Conservation (phyloP, 495 filamentous ascomycete species). For the Thermothielavioides terrestris region DNA sequence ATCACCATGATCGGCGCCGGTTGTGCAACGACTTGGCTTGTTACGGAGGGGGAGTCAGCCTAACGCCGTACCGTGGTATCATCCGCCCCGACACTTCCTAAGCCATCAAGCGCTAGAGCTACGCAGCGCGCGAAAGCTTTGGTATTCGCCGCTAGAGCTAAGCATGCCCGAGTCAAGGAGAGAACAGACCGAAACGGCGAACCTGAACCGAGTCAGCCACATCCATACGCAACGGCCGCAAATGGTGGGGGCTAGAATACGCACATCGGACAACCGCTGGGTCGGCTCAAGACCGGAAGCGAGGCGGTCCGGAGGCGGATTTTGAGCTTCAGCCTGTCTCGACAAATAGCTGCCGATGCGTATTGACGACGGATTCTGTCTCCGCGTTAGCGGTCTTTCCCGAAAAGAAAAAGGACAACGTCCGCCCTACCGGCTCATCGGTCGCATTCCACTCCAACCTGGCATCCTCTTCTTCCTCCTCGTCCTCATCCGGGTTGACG, state of each 20-base stretch:
- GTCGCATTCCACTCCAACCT: conserved; percentile 74
- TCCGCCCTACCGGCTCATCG: conserved; percentile 46
- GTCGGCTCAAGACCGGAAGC: conserved; percentile 51
- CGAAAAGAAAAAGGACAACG: not conserved
- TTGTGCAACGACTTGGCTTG: conserved; percentile 82
- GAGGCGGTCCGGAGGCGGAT: conserved; percentile 15
- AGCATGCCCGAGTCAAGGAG: conserved; percentile 8
- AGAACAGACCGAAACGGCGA: conserved; percentile 45
- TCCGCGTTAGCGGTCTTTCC: conserved; percentile 21
- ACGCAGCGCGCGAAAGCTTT: not conserved
- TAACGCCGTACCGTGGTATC: conserved; percentile 2
- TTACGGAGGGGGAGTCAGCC: conserved; percentile 28
- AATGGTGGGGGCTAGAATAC: not conserved
- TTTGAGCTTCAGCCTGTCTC: conserved; percentile 23
- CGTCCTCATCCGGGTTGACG: conserved; percentile 57
- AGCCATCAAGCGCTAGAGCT: not conserved
- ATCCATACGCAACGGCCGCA: not conserved
- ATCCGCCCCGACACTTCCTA: not conserved
- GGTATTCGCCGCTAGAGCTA: too few species aligned
- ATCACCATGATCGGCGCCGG: conserved; percentile 63
- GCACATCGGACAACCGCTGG: conserved; percentile 54
- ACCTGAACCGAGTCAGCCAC: conserved; percentile 33
- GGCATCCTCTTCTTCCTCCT: conserved; percentile 47
- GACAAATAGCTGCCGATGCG: conserved; percentile 30
- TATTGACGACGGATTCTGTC: conserved; percentile 28